Percentiles rank a stretch among this genome's conserved stretches.
Evolutionary conservation across 2,329 filamentous ascomycete genomes (phyloP).

Genomic region (Aureobasidium mangrovei): DNA sequence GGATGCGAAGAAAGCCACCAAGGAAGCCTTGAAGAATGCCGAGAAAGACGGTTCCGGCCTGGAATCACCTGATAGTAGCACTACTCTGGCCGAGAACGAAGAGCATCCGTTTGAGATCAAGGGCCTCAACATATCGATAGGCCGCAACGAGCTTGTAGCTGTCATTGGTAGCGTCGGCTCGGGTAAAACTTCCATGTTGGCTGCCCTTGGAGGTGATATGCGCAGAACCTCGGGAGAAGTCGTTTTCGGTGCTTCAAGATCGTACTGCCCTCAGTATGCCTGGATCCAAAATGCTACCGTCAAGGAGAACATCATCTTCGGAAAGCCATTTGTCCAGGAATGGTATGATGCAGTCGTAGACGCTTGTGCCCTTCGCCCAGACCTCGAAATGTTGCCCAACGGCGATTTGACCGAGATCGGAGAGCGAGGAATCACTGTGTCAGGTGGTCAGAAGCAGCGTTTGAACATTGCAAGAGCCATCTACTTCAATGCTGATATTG

Average conservation of each 20-base stretch:
- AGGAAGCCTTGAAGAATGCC: slow-evolving; percentile 24
- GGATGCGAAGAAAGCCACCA: slow-evolving; percentile 20
- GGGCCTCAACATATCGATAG: slow-evolving; percentile 57
- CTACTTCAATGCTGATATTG: slow-evolving; percentile 54
- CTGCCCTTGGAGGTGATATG: slow-evolving; percentile 90
- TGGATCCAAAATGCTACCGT: slow-evolving; percentile 95
- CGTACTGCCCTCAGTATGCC: slow-evolving; percentile 92
- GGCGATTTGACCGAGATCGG: slow-evolving; percentile 89
- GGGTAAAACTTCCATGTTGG: slow-evolving; percentile 82
- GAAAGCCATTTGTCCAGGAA: slow-evolving; percentile 58
- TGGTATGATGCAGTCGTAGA: slow-evolving; percentile 84
- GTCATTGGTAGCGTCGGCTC: slow-evolving; percentile 86
- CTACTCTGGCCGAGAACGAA: slow-evolving; percentile 49
- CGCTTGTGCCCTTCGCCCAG: slow-evolving; percentile 74
- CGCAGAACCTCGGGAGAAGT: slow-evolving; percentile 67
- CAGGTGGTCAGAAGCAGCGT: slow-evolving; percentile 89
- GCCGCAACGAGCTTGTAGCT: slow-evolving; percentile 67
- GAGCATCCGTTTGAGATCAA: slow-evolving; percentile 64
- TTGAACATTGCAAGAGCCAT: slow-evolving; percentile 82
- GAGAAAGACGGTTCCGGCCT: slow-evolving; percentile 10
- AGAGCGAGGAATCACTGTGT: slow-evolving; percentile 90
- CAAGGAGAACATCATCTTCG: slow-evolving; percentile 83
- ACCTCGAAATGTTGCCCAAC: slow-evolving; percentile 87
- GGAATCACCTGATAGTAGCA: slow-evolving; percentile 32
- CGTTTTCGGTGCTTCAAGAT: slow-evolving; percentile 66